Evolutionary conservation across 345 rosid species (phyloP).

Genomic region (Rhodomyrtus tomentosa): DNA sequence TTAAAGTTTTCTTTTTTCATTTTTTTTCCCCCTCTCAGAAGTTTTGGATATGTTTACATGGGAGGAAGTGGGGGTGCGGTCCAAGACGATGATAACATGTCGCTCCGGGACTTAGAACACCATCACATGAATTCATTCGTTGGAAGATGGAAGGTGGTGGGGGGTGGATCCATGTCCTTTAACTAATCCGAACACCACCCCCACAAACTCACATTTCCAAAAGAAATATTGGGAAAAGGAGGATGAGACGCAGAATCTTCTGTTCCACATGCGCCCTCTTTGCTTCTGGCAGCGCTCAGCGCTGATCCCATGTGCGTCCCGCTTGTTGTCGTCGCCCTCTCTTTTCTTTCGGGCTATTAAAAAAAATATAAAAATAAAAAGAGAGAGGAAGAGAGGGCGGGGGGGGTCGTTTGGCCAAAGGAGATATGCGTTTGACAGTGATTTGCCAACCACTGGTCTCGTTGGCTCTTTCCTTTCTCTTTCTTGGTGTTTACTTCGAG

Average conservation of each 20-base stretch:
- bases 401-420: background rate
- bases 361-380: no score
- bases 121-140: slow-evolving; percentile 42
- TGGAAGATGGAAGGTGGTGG: background rate
- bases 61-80: background rate
- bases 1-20: background rate
- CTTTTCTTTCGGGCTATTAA: background rate
- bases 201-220: background rate
- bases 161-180: slow-evolving; percentile 40
- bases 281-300: slow-evolving; percentile 12
- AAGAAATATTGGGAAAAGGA: background rate
- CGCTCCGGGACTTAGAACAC: slow-evolving; percentile 1
- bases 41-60: background rate
- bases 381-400: background rate
- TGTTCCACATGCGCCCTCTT: slow-evolving; percentile 16
- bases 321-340: slow-evolving; percentile 7
- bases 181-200: background rate
- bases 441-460: slow-evolving; percentile 23
- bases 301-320: slow-evolving; percentile 32
- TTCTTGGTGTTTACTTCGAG: background rate
- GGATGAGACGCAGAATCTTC: background rate
- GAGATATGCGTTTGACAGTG: slow-evolving; percentile 17
- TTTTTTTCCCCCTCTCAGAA: background rate
- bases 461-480: background rate
- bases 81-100: slow-evolving; percentile 3